Percentiles rank a stretch among this genome's conserved stretches.
phyloP scores from a whole-genome alignment of 352 stramenopile species.

The Phytophthora sp. region DNA sequence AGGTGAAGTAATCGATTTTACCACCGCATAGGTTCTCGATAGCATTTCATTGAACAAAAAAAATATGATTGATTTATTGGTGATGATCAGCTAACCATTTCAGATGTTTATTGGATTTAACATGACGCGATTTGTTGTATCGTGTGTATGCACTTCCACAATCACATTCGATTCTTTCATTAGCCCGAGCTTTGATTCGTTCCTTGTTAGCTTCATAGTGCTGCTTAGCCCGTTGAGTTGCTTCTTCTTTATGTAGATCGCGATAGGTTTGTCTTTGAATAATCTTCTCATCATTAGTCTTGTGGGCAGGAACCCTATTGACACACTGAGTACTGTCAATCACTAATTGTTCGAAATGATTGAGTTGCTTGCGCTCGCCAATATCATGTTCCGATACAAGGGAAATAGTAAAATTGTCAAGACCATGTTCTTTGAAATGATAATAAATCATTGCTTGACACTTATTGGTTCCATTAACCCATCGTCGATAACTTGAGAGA shows the following conservation, averaged over 20 bases:
- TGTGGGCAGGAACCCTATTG: not conserved
- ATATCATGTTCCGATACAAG: not conserved
- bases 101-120: not conserved
- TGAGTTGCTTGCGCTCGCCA: not conserved
- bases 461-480: not conserved
- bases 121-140: not conserved
- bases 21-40: too few relatives aligned
- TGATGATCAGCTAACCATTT: conserved; percentile 1
- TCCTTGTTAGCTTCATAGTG: not conserved
- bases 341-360: not conserved
- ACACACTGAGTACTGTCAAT: not conserved
- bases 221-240: not conserved
- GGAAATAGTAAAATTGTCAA: not conserved
- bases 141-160: not conserved
- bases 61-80: conserved; percentile 1
- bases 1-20: too few relatives aligned
- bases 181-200: not conserved
- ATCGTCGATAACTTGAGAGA: not conserved
- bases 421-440: not conserved
- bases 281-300: not conserved
- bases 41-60: too few relatives aligned
- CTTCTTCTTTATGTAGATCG: not conserved
- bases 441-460: conserved; percentile 1
- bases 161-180: not conserved
- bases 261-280: not conserved